Conservation (phyloP, 148 eudicot genomes). For the Amaranthus palmeri region DNA sequence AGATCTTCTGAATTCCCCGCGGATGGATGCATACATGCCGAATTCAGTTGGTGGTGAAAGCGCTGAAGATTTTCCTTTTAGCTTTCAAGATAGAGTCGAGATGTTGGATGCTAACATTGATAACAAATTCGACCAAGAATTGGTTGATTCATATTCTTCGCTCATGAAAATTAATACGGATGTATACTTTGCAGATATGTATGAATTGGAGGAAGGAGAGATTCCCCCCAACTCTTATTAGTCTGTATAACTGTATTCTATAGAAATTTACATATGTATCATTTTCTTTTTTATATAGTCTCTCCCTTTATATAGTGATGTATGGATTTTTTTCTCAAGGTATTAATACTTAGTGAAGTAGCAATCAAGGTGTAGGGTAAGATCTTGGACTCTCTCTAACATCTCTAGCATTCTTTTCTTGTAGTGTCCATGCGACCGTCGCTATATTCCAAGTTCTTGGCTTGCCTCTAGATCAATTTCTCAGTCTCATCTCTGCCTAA, state of each 20-base stretch:
- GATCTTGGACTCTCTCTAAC: no score
- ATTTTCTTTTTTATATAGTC: no score
- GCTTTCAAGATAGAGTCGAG: conserved; percentile 25
- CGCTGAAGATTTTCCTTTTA: conserved; percentile 4
- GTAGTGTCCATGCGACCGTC: no score
- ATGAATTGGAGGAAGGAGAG: conserved; percentile 95
- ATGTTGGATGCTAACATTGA: conserved; percentile 23
- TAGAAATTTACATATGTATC: no score
- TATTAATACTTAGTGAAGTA: no score
- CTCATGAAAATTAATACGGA: conserved; percentile 29
- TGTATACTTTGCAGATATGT: conserved; percentile 24
- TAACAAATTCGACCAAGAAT: conserved; percentile 56
- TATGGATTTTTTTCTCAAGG: no score
- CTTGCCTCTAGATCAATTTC: no score
- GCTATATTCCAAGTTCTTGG: no score
- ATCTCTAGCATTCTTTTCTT: no score
- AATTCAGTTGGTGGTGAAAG: conserved; percentile 15
- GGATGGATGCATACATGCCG: not conserved
- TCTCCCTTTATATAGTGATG: no score
- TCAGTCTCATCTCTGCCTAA: no score
- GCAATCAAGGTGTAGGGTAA: no score
- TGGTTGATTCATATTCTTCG: conserved; percentile 55
- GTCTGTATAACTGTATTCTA: not conserved
- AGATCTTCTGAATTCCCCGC: conserved; percentile 39
- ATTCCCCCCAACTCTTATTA: conserved; percentile 42